Conservation (phyloP, 2,329 filamentous ascomycete species). For the Colletotrichum eremochloae region DNA sequence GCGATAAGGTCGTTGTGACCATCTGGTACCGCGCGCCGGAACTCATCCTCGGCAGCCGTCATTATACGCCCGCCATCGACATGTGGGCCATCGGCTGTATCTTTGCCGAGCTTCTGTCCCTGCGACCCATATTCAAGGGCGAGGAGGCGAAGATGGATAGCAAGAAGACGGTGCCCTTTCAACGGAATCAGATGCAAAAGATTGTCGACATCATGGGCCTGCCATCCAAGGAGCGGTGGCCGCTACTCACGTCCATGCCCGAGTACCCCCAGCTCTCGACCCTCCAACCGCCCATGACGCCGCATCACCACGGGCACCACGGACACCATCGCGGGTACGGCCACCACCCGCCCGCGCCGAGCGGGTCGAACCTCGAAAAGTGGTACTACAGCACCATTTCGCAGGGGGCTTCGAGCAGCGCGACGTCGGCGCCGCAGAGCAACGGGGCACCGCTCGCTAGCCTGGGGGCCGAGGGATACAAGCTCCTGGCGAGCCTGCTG, state of each 20-base stretch:
- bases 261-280: constrained; percentile 81
- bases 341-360: constrained; percentile 45
- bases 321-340: constrained; percentile 54
- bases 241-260: constrained; percentile 85
- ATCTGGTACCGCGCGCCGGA: constrained; percentile 99
- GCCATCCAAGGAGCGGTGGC: constrained; percentile 91
- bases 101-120: constrained; percentile 90
- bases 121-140: constrained; percentile 97
- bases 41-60: constrained; percentile 89
- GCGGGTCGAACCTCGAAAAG: constrained; percentile 74
- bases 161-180: constrained; percentile 97
- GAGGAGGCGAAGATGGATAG: constrained; percentile 99
- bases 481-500: constrained; percentile 83
- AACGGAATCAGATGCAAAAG: constrained; percentile 98
- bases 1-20: constrained; percentile 98
- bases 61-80: constrained; percentile 97
- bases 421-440: constrained; percentile 57
- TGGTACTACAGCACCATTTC: constrained; percentile 83
- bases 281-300: constrained; percentile 63
- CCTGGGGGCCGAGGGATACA: constrained; percentile 82
- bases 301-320: constrained; percentile 58
- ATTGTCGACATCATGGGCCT: constrained; percentile 97
- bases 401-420: constrained; percentile 64
- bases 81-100: constrained; percentile 99
- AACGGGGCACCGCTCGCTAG: constrained; percentile 61